Conservation (phyloP, 306 rosid genomes). For the Hylodesmum podocarpum region DNA sequence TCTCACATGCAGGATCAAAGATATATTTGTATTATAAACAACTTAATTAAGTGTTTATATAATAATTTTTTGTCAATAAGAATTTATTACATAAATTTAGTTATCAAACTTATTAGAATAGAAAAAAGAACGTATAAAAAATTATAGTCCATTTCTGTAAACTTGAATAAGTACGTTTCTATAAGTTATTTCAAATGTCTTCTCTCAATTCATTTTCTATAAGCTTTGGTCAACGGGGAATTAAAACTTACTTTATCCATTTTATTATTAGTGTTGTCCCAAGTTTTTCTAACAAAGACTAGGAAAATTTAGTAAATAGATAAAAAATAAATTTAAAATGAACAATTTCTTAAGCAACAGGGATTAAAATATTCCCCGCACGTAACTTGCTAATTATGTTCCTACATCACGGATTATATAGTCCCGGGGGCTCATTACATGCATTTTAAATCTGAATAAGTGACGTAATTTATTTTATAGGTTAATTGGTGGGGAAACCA, state of each 20-base stretch:
- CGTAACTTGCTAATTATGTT: no score
- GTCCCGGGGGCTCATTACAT: no score
- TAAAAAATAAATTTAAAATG: neutral
- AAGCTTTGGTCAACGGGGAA: neutral
- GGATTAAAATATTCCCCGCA: no score
- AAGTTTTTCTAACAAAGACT: no score
- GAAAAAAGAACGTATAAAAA: neutral
- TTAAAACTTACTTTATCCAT: no score
- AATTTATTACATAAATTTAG: neutral
- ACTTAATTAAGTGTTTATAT: neutral
- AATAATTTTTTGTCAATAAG: no score
- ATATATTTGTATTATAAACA: neutral
- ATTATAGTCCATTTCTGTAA: neutral
- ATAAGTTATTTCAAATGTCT: neutral
- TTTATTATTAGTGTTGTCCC: no score
- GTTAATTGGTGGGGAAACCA: no score
- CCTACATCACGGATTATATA: no score
- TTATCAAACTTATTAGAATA: neutral
- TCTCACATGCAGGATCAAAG: neutral
- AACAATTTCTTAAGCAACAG: neutral
- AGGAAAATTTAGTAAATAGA: no score
- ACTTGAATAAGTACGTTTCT: neutral
- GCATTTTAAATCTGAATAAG: no score
- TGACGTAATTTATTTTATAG: no score
- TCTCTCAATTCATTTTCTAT: neutral